Base-by-base conservation (phyloP, 495 filamentous ascomycete genomes). In the Aspergillus diversus region DNA sequence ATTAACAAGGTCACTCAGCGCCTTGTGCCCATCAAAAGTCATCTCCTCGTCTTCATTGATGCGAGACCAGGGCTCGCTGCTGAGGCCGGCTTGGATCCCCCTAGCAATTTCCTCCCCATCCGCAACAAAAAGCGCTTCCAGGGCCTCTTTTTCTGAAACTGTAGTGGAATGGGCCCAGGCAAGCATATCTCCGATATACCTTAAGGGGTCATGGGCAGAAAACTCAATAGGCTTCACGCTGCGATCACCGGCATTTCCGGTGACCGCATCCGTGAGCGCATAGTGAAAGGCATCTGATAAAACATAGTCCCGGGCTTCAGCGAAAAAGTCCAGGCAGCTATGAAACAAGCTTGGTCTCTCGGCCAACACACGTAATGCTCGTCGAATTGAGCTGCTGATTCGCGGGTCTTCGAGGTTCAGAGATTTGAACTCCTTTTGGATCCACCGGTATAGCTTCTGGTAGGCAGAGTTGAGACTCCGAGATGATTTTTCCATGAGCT, bases 171-270 rank as follows among this genome's bases (percentile, higher is more conserved):
- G 95, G 3, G 88, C 87, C 95, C 95, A 99, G 6, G 95, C 95
- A 15, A 98, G 84, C 94, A 99, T 98, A 71, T 99, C 95, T 21
- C 95, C 93, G 17, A 96, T 88, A 69, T 98, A 99, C 37, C 95
- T 84, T 13, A 99, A 77, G 12, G 92, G 90, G 69, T 99, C 95
- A 69, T 97, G 93, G 11, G 95, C 92, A 35, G 87, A 90, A 50
- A 97, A 83, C 71, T 99, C 96, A 66, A 99, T 99, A 0, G 96
- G 93, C 63, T 98, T 97, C 31, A 90, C 84, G 5, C 84, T 83
- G 13, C 65, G 69, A 53, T 84, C 78, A 3, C 77, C 69, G 13
- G 74, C 77, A 0, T 76, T 68, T 13, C 77, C 73, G n/a, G 75
- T 71, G 43, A 80, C 78, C 1, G 84, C 86, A 48, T 94, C 92